A percentile compares a stretch with the other conserved stretches of the same genome.
Evolutionary conservation across 192 early-diverging fungal species (phyloP).

Genomic region (Linnemannia zychae): DNA sequence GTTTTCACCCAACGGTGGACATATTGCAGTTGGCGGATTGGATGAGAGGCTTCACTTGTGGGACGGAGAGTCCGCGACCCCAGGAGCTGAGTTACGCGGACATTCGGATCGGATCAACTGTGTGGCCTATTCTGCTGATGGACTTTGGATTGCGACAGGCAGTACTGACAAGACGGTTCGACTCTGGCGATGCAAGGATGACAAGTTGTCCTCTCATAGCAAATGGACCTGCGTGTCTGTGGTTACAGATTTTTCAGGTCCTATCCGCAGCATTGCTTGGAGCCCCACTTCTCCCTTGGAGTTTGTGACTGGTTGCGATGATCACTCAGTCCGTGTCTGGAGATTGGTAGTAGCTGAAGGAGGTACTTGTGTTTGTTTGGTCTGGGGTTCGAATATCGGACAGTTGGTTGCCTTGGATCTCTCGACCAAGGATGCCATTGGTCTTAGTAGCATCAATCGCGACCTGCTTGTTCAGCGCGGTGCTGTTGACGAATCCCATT

Average conservation of each 20-base stretch:
- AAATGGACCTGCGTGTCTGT: too few relatives aligned
- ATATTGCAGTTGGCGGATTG: not conserved
- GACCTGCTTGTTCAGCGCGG: too few relatives aligned
- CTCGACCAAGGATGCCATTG: too few relatives aligned
- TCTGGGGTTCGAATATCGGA: not conserved
- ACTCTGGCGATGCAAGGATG: not conserved
- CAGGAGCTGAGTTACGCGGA: not conserved
- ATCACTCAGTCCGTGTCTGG: not conserved
- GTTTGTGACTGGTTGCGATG: not conserved
- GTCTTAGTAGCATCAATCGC: too few relatives aligned
- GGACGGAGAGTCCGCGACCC: not conserved
- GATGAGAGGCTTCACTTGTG: not conserved
- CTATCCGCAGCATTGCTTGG: too few relatives aligned
- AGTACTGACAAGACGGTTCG: constrained; percentile 6
- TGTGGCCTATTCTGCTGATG: not conserved
- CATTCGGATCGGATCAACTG: not conserved
- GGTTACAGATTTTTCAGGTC: too few relatives aligned
- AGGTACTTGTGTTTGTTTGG: not conserved
- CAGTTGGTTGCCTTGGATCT: not conserved
- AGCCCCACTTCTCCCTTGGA: too few relatives aligned
- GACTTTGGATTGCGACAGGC: not conserved
- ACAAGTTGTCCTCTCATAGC: too few relatives aligned
- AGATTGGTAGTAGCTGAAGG: not conserved
- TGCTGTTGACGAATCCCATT: too few relatives aligned
- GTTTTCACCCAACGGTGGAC: not conserved